phyloP scores from a whole-genome alignment of 2,329 filamentous ascomycete species.

The Dryadomyces quercivorus region DNA sequence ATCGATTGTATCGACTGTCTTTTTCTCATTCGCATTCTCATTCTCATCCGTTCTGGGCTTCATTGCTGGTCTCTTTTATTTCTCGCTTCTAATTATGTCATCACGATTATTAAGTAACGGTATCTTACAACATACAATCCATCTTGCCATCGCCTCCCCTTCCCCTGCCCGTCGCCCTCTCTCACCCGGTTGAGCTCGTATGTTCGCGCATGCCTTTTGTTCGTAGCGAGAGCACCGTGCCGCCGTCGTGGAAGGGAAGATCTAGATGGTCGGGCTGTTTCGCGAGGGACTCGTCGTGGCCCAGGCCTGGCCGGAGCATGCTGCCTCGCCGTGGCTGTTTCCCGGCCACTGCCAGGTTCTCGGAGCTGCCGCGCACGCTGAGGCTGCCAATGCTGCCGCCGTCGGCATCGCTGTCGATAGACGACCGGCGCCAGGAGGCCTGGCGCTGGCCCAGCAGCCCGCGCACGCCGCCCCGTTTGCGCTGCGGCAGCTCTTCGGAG shows the following conservation, averaged over 20 bases:
- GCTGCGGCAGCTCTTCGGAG: conserved; percentile 46
- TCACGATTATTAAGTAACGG: not conserved
- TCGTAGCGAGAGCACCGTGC: conserved; percentile 36
- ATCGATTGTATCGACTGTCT: too few species aligned
- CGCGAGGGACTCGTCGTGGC: not conserved
- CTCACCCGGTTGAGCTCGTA: not conserved
- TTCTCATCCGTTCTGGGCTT: not conserved
- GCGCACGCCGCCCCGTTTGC: conserved; percentile 48
- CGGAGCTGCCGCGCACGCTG: not conserved
- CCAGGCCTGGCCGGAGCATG: not conserved
- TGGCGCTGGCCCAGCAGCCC: conserved; percentile 25
- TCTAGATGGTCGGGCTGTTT: not conserved
- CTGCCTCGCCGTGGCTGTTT: not conserved
- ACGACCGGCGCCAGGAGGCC: not conserved
- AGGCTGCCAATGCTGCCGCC: not conserved
- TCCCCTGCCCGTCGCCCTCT: not conserved
- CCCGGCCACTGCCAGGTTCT: not conserved
- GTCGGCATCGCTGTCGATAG: conserved; percentile 2
- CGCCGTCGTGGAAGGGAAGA: conserved; percentile 34
- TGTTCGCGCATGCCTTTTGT: conserved; percentile 46
- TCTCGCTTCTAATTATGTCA: not conserved
- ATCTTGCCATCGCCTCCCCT: too few species aligned
- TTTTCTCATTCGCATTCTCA: too few species aligned
- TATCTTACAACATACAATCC: not conserved
- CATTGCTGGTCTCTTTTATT: not conserved